Base-by-base conservation (phyloP, 148 eudicot genomes). In the Vaccinium vitisidaea region DNA sequence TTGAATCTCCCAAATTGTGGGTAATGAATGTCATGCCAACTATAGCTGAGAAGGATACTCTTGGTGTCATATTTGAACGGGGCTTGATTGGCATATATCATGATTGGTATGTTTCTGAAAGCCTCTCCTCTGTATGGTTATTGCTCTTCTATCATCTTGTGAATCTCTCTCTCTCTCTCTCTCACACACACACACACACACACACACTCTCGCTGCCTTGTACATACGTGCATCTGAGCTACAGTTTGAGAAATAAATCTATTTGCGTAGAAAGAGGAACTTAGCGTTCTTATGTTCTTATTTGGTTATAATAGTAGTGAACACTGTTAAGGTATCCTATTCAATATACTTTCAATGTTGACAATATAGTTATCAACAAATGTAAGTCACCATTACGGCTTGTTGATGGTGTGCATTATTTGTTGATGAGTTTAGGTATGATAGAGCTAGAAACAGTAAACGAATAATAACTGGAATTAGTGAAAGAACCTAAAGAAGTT, bases 21-120 rank as follows among this genome's bases (percentile, higher is more conserved):
- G 93, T 91, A 32, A 91, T 91, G 93, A 91, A 91, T 88, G 91
- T 91, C 15, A 75, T 91, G 80, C 91, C 93, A 10, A 91, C 90
- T 9, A 84, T 88, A 14, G 90, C 90, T 13, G 90, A 89, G 80
- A 89, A 79, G 56, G 90, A 88, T 61, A 91, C 90, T 74, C 79
- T 91, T 13, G 91, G 93, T 67, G 93, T 88, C 21, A 77, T 91
- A n/a, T 91, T 49, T 19, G 93, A 91, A 70, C 89, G 93, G 10
- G 91, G 93, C 23, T 53, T 91, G 77, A 88, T 91, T n/a, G 93
- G 93, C 86, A 89, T 91, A 9, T 91, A 89, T 82, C 93, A 91
- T 84, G 91, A 91, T 75, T 91, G 93, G 91, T 91, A 83, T 87
- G 85, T 63, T 78, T 81, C 30, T 55, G 74, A 19, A 50, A 48